phyloP scores from a whole-genome alignment of 202 grass and related monocot genomes.

The Alloteropsis angusta region DNA sequence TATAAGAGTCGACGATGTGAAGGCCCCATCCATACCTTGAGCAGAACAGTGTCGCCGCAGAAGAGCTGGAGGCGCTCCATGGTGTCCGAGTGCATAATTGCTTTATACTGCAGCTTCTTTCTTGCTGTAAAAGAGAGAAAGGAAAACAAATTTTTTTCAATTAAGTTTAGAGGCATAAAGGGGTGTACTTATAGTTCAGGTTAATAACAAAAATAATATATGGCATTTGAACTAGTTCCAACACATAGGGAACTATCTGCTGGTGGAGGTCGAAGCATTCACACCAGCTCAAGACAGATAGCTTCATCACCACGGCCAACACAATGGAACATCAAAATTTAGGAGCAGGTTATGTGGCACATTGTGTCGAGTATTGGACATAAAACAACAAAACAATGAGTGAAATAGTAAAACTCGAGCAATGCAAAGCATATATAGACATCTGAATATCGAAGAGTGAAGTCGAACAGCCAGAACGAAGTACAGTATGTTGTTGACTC shows the following conservation, averaged over 20 bases:
- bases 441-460: neutral
- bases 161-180: no score
- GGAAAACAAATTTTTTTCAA: no score
- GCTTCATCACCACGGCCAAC: neutral
- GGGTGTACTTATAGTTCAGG: no score
- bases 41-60: conserved; percentile 79
- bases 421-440: neutral
- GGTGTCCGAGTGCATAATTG: conserved; percentile 78
- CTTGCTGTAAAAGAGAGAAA: no score
- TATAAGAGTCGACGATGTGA: neutral
- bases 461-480: no score
- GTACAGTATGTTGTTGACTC: neutral
- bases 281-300: conserved; percentile 34
- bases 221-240: no score
- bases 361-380: neutral
- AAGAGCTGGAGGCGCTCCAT: conserved; percentile 92
- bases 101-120: no score
- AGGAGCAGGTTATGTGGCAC: neutral
- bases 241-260: conserved; percentile 47
- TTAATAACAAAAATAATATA: no score
- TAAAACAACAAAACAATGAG: neutral
- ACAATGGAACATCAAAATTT: neutral
- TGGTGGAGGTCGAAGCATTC: conserved; percentile 52
- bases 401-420: neutral
- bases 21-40: conserved; percentile 43